Conservation (phyloP, 75 land plant species). For the Ceratopteris richardii region DNA sequence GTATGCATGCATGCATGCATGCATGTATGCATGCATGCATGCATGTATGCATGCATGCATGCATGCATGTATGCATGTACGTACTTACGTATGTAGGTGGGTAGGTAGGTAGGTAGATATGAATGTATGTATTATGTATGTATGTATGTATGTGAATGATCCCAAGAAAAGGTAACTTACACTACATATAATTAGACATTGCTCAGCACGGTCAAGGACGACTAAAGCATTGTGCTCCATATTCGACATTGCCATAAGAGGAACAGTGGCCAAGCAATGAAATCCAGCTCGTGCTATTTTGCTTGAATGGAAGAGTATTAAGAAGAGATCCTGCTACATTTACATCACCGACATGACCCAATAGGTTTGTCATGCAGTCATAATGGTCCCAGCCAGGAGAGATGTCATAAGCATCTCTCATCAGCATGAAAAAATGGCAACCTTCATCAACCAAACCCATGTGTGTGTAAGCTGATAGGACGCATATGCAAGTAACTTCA, state of each 20-base stretch:
- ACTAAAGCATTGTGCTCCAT: conserved; percentile 2
- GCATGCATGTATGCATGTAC: no score
- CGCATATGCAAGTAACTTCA: conserved; percentile 8
- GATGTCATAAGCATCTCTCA: conserved; percentile 16
- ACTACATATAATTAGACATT: no score
- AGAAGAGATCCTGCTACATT: conserved; percentile 9
- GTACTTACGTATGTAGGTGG: no score
- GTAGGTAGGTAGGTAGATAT: no score
- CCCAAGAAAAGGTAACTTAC: no score
- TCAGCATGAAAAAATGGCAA: conserved; percentile 8
- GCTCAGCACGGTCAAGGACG: no score
- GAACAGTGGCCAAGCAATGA: conserved; percentile 13
- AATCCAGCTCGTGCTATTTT: conserved; percentile 7
- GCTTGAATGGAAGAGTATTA: conserved; percentile 6
- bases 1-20: no score
- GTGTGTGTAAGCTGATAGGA: conserved; percentile 16
- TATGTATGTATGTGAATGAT: no score
- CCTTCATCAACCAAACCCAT: conserved; percentile 14
- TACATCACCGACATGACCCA: conserved; percentile 17
- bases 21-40: no score
- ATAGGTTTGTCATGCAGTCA: conserved; percentile 22
- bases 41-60: no score
- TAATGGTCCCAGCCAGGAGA: conserved; percentile 17
- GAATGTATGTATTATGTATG: no score
- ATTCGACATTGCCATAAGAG: conserved; percentile 8